Base-by-base conservation (phyloP, 2,329 filamentous ascomycete genomes). In the Phyllosticta capitalensis region DNA sequence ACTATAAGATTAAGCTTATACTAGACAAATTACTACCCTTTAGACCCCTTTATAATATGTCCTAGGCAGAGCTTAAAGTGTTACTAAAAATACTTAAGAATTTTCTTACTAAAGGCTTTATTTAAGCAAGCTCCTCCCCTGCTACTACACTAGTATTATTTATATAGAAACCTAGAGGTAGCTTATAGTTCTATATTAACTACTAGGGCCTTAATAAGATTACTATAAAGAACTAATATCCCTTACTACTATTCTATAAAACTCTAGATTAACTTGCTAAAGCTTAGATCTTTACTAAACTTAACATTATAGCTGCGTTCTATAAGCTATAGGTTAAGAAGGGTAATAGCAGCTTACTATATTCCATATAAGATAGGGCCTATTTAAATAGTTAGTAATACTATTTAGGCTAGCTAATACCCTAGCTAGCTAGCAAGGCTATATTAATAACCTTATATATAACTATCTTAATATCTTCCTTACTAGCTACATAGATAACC, bases 181-280 rank as follows among this genome's bases (percentile, higher is more conserved):
- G 60, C 7, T 56, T 72, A 9, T 61, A 63, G 20, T 56, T 76
- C 50, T 75, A 63, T 63, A 63, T 75, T 5, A 65, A 76, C 60
- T 77, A 75, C 62, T 54, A 65, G 55, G 61, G 38, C 0, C 62
- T 76, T 1, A 76, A 76, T 55, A 60, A 61, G 0, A 61, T 73
- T n/a, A 74, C 66, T 3, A 65, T 67, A 21, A 73, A 75, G 63
- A 66, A 75, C 60, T 55, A 64, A 1, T 72, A 72, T 60, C 63
- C 64, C 1, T 56, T 74, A 20, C 70, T 64, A 0, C 58, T 72
- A 2, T 72, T 76, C 45, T 58, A 56, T 10, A n/a, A 67, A 76
- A 56, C 28, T 69, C 67, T 0, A 56, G 70, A 30, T 58, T 67
- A 30, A 21, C 60, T 1, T n/a, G n/a, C 48, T 76, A 9, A 24